These are phyloP conservation scores for Seiridium unicorne DNA, from an alignment of 2,329 filamentous ascomycete species.

Conservation along the genomic window DNA sequence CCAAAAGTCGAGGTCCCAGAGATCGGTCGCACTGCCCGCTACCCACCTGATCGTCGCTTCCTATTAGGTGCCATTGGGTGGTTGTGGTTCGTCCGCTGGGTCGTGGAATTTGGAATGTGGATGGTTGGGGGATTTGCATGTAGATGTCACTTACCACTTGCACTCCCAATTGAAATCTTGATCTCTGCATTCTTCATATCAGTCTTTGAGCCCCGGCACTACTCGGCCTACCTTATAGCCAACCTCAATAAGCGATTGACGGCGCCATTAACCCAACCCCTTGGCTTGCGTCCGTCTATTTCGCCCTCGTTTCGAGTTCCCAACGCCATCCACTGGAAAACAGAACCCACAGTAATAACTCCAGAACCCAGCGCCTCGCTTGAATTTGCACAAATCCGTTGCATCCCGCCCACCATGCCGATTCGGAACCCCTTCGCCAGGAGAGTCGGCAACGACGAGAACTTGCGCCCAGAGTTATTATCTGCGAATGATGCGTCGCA, in stretches of 20 bases:
- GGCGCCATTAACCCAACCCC: too few species aligned
- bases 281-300: too few species aligned
- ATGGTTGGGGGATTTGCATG: background rate
- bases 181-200: background rate
- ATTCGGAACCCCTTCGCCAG: conserved; percentile 72
- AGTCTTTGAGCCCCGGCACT: too few species aligned
- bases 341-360: too few species aligned
- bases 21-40: conserved; percentile 1
- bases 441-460: conserved; percentile 59
- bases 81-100: background rate
- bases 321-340: too few species aligned
- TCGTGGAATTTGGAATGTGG: background rate
- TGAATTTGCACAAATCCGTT: background rate
- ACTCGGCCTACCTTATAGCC: too few species aligned
- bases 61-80: background rate
- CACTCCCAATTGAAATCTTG: background rate
- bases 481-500: conserved; percentile 40
- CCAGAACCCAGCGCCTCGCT: too few species aligned
- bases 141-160: background rate
- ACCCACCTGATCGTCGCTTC: conserved; percentile 1
- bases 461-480: conserved; percentile 37
- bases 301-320: too few species aligned
- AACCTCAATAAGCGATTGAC: too few species aligned
- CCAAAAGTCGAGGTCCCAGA: background rate
- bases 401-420: conserved; percentile 50